Evolutionary conservation across 345 rosid species (phyloP).

Genomic region (Eucalyptus lansdowneana): DNA sequence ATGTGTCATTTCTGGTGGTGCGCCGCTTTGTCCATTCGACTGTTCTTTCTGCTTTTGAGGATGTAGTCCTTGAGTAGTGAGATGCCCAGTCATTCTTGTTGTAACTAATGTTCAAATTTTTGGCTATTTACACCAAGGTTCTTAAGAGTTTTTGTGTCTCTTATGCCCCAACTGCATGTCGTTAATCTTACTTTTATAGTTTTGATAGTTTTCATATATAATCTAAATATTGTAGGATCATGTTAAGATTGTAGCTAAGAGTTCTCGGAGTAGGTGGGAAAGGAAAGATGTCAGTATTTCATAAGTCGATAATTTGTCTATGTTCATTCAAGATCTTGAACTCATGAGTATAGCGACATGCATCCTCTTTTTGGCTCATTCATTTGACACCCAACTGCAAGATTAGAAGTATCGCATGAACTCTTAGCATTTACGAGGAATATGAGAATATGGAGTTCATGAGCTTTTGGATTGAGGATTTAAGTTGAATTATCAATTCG

Average conservation of each 20-base stretch:
- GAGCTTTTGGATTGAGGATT: not conserved
- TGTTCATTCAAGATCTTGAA: not conserved
- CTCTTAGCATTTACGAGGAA: not conserved
- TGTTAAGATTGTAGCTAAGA: not conserved
- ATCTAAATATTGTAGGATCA: not conserved
- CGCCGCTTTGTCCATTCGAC: conserved; percentile 77
- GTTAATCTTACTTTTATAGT: not conserved
- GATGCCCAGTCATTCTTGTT: not conserved
- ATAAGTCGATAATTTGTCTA: not conserved
- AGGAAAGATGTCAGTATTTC: not conserved
- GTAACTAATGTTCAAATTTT: not conserved
- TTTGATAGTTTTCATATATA: not conserved
- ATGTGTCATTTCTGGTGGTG: not conserved
- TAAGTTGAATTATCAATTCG: not conserved
- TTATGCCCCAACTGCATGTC: not conserved
- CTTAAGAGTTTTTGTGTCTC: not conserved
- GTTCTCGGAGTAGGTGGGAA: not conserved
- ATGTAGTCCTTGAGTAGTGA: not conserved
- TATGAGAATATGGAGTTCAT: not conserved
- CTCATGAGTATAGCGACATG: not conserved
- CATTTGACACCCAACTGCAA: not conserved
- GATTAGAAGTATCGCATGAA: not conserved
- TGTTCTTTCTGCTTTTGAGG: conserved; percentile 63
- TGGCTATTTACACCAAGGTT: not conserved
- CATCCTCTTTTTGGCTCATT: not conserved